These are phyloP conservation scores for Bipolaris victoriae DNA, from an alignment of 2,329 filamentous ascomycete genomes.

Conservation along the genomic window DNA sequence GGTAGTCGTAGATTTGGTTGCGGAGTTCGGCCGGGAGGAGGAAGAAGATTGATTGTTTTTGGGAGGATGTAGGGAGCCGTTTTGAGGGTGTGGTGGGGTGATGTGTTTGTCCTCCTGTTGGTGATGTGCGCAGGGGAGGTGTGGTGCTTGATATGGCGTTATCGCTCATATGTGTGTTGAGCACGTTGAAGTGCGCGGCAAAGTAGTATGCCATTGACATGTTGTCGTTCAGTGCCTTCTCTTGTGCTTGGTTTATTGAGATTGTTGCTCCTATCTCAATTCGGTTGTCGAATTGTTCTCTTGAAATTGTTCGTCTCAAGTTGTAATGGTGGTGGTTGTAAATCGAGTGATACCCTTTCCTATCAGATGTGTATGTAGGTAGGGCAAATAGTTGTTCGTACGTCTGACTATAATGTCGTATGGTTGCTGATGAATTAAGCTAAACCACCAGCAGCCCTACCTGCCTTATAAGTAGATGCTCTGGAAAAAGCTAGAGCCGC, in stretches of 20 bases:
- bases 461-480: constrained; percentile 5
- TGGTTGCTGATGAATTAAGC: not conserved
- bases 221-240: not conserved
- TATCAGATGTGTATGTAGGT: not conserved
- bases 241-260: not conserved
- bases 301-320: not conserved
- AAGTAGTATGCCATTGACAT: constrained; percentile 31
- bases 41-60: constrained; percentile 43
- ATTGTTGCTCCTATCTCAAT: not conserved
- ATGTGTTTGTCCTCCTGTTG: constrained; percentile 5
- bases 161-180: constrained; percentile 2
- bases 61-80: constrained; percentile 12
- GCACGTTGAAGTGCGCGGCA: constrained; percentile 29
- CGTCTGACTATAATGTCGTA: not conserved
- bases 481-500: constrained; percentile 1
- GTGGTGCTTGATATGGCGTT: not conserved
- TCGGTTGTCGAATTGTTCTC: not conserved
- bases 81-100: constrained; percentile 3
- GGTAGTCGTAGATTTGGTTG: constrained; percentile 61
- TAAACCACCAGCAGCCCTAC: not conserved
- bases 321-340: not conserved
- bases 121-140: not conserved
- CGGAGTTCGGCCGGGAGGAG: constrained; percentile 65
- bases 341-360: not conserved
- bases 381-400: not conserved